These are phyloP conservation scores for Rhodotorula sp. DNA, from an alignment of 1,284 basidiomycete genomes.

Conservation along the genomic window DNA sequence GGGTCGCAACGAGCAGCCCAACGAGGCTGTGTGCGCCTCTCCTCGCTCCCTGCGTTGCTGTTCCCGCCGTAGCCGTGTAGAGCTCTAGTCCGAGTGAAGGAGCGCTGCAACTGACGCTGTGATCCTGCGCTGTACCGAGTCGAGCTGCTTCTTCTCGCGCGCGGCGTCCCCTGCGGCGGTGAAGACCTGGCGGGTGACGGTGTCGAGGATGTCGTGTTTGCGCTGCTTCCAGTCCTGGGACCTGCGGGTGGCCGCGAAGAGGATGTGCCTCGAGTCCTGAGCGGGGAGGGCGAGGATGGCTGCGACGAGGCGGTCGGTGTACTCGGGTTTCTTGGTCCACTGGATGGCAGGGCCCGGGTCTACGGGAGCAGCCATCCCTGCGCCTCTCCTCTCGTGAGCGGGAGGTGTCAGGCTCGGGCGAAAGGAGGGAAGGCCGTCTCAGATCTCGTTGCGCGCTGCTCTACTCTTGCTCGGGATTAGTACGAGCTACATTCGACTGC, in stretches of 20 bases:
- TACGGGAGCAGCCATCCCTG: conserved; percentile 1
- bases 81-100: not conserved
- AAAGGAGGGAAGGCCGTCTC: too few relatives aligned
- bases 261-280: not conserved
- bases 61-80: too few relatives aligned
- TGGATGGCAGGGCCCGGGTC: conserved; percentile 15
- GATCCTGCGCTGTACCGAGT: conserved; percentile 2
- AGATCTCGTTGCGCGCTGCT: too few relatives aligned
- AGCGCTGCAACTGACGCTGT: not conserved
- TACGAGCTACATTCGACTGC: too few relatives aligned
- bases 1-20: not conserved
- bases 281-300: not conserved
- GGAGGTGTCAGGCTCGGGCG: too few relatives aligned
- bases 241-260: not conserved
- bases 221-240: not conserved
- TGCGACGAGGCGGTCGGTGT: conserved; percentile 7
- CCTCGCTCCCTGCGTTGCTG: too few relatives aligned
- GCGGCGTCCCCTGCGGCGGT: not conserved
- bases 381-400: too few relatives aligned
- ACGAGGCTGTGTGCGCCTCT: not conserved
- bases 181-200: conserved; percentile 1
- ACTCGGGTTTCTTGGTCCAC: conserved; percentile 3
- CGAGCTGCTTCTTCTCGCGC: conserved; percentile 13
- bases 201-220: not conserved
- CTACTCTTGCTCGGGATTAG: too few relatives aligned